Evolutionary conservation across 2,329 filamentous ascomycete species (phyloP), one percentile per base, ranked within the genome.

Genomic region (Pseudocercospora fijiensis): DNA sequence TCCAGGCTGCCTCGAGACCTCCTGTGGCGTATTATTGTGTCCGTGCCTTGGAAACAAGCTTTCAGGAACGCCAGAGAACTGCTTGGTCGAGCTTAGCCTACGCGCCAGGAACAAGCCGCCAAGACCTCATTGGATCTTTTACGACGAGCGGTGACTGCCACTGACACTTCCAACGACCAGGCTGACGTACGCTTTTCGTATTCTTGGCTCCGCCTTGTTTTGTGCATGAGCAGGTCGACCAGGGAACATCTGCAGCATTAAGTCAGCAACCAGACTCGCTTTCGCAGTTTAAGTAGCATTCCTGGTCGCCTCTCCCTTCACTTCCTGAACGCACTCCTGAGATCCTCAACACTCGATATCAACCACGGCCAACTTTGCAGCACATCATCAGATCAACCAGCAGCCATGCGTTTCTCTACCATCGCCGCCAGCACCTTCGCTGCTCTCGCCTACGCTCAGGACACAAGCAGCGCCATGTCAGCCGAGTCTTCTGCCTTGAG

Each of bases 151-250:
- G 7, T n/a, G 37, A 6, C 37, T 41, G 37, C 26, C 26, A 49
- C 49, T 30, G 49, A 53, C 49, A 53, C 26, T 26, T 53, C 10
- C 9, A 53, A 53, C 28, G 49, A 26, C 28, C 49, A 53, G 26
- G 49, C 49, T 53, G 26, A 53, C 49, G 49, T 53, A 53, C 49
- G 49, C 49, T 53, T 30, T 26, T 53, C 49, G 22, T 53, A 28
- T 26, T 27, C 26, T 53, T 53, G 49, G 11, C 49, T 53, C 49
- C 24, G 49, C 49, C 49, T 53, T 53, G 49, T 53, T 53, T 30
- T 26, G 49, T 53, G 22, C 22, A 26, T n/a, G 24, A 26, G 11
- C 7, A 10, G 26, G 49, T 53, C 16, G 49, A 8, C 24, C 49
- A 28, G 26, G 24, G 24, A 52, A 22, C 20, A 16, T 28, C 49